Base-by-base conservation (phyloP, 2,329 filamentous ascomycete genomes). In the Exophiala viscosa region DNA sequence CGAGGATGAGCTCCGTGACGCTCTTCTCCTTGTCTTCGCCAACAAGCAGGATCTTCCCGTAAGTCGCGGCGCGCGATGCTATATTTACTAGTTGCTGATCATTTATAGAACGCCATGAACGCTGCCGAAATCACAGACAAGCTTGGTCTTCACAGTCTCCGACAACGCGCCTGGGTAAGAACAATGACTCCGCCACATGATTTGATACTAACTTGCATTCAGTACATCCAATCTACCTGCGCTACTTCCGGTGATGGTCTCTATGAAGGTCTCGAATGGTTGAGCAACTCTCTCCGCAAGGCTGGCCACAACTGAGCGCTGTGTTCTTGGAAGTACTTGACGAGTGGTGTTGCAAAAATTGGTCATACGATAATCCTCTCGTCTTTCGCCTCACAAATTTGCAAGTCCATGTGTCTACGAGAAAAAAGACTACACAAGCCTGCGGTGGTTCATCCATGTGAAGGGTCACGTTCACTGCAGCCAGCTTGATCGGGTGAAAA, bases 11-110 rank as follows among this genome's bases (percentile, higher is more conserved):
- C 90, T 99, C 75, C 88, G 92, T 73, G 93, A 99, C 73, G 93
- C 93, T 64, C 86, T 96, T 67, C 84, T 99, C 66, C 79, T 99
- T 68, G 92, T 99, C 69, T 99, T 99, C 70, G 93, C 93, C 77
- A 99, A 99, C 86, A 99, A 99, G 83, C 93, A 99, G 82, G 93
- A 99, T 91, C 80, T 97, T 75, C 87, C 87, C 66, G 93, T 96
- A 81, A 74, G 90, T 82, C 56, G 28, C 43, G 52, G 20, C 9
- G 50, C 40, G 45, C 43, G 35, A 34, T 46, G 57, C 14, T 35
- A 31, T 38, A 9, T 10, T 15, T 18, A 39, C 15, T 35, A 49
- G 36, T 18, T 9, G 11, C 28, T 57, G 36, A 33, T 44, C 39
- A 51, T n/a, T 54, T 54, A 45, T 52, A 96, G 91, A 97, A 97